Base-by-base conservation (phyloP, 2,329 filamentous ascomycete species). In the Chaetomium olivaceum region DNA sequence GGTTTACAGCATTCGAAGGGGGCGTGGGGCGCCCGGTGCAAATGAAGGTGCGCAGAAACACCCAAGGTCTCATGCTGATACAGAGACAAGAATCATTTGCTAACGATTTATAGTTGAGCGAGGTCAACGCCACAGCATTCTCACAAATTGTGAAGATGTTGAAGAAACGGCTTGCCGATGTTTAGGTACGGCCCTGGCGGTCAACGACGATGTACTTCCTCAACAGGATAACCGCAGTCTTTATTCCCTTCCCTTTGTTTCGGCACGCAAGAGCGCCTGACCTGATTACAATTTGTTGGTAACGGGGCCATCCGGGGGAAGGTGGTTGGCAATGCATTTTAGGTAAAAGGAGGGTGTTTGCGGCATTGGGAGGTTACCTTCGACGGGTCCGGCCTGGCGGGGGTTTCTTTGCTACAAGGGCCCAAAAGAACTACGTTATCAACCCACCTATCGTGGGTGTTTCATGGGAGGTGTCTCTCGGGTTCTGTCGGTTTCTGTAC, bases 1-100 rank as follows among this genome's bases (percentile, higher is more conserved):
- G 88, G 46, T 89, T 89, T 71, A 89, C 85, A 0, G 87, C 87
- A 11, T 85, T 89, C 66, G 86, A 88, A 71, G 85, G 82, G 25
- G 78, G 78, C 2, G 80, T 84, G 48, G 80, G 80, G 1, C 84
- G 82, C 71, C 83, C 86, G 14, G 80, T 89, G 65, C 85, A 87
- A 66, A 81, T 89, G 69, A 87, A 86, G 81, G 87, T 87, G 77
- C 69, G 80, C n/a, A n/a, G 25, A 29, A 19, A 8, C 27, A 29
- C 12, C 31, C 25, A 6, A 29, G 2, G 11, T 52, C 8, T 52
- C 12, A 9, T 14, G 19, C 14, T 50, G 2, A 4, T 27, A 16
- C 9, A 6, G 27, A 29, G 7, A 19, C 14, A 36, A 36, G 33
- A 33, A 36, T 5, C 19, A 16, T n/a, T 29, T 54, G 29, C 67